phyloP scores from a whole-genome alignment of 352 stramenopile species.

The Phytophthora hybrid region DNA sequence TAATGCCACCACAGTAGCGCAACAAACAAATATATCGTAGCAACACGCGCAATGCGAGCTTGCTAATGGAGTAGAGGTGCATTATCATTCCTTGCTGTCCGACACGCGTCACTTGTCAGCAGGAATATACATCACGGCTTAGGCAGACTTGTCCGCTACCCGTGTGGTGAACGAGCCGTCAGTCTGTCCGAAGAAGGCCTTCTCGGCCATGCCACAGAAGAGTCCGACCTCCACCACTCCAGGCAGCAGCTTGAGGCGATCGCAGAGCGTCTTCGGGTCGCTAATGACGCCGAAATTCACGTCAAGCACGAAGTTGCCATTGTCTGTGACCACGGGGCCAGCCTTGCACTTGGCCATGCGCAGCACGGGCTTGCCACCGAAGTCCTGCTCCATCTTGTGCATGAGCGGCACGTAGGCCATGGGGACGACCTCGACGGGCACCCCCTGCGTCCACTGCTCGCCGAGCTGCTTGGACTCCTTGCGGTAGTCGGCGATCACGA shows the following conservation, averaged over 20 bases:
- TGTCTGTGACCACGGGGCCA: constrained; percentile 98
- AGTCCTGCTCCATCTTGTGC: constrained; percentile 63
- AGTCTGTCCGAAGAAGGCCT: constrained; percentile 89
- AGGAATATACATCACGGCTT: constrained; percentile 11
- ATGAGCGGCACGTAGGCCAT: constrained; percentile 98
- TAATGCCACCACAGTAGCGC: constrained; percentile 1
- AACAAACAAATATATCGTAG: constrained; percentile 24
- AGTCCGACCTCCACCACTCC: constrained; percentile 91
- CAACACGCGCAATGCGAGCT: constrained; percentile 12
- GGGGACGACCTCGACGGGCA: constrained; percentile 97
- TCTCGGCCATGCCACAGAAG: constrained; percentile 90
- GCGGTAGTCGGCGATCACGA: constrained; percentile 96
- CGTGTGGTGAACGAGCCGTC: constrained; percentile 85
- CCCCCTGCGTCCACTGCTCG: constrained; percentile 88
- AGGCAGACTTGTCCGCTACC: constrained; percentile 40
- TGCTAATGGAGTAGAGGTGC: constrained; percentile 20
- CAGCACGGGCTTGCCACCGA: constrained; percentile 67
- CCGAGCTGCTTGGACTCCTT: constrained; percentile 92
- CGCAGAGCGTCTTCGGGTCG: constrained; percentile 70
- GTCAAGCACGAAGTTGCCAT: constrained; percentile 94
- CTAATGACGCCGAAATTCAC: constrained; percentile 85
- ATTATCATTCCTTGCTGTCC: constrained; percentile 14
- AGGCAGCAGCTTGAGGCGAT: constrained; percentile 82
- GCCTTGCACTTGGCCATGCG: constrained; percentile 92
- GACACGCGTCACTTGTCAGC: background rate